These are phyloP conservation scores for Aspergillus baeticus DNA, from an alignment of 495 filamentous ascomycete species.

Conservation along the genomic window DNA sequence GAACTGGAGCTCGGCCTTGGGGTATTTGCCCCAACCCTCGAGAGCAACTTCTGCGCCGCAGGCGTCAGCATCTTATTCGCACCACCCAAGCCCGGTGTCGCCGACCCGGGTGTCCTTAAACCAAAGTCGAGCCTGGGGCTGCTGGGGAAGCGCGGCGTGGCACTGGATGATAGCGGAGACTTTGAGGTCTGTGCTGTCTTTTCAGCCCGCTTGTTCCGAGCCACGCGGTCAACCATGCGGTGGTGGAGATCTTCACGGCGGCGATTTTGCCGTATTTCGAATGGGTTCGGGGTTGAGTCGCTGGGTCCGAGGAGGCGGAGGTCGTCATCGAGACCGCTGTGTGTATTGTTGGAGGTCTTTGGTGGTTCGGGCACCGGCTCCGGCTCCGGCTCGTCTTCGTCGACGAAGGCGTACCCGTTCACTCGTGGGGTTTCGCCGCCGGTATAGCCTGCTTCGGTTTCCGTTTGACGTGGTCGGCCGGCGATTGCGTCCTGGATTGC, in stretches of 20 bases:
- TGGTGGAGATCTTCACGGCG: conserved; percentile 82
- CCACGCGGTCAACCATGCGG: conserved; percentile 84
- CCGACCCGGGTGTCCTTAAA: conserved; percentile 49
- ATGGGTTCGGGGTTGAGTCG: conserved; percentile 73
- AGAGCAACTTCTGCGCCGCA: conserved; percentile 76
- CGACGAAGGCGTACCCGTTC: conserved; percentile 91
- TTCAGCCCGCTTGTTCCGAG: conserved; percentile 66
- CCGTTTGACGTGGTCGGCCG: conserved; percentile 61
- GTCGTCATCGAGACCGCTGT: conserved; percentile 12
- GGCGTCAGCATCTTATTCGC: conserved; percentile 53
- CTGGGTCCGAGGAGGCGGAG: conserved; percentile 52
- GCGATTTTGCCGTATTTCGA: conserved; percentile 73
- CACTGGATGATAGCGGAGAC: conserved; percentile 47
- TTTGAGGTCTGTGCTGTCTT: conserved; percentile 47
- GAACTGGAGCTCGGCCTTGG: conserved; percentile 22
- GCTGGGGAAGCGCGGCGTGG: conserved; percentile 73
- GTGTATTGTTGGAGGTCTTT: too few relatives aligned
- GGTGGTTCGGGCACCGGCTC: too few relatives aligned
- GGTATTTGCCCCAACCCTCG: conserved; percentile 59
- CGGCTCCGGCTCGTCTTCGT: conserved; percentile 64
- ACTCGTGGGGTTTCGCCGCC: conserved; percentile 84
- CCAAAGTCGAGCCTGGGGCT: conserved; percentile 63
- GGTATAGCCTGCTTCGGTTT: conserved; percentile 63
- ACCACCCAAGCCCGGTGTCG: conserved; percentile 8
- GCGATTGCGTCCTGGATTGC: conserved; percentile 84